Evolutionary conservation across 805 yeast genomes (phyloP).

Genomic region (Metahyphopichia silvanorum): DNA sequence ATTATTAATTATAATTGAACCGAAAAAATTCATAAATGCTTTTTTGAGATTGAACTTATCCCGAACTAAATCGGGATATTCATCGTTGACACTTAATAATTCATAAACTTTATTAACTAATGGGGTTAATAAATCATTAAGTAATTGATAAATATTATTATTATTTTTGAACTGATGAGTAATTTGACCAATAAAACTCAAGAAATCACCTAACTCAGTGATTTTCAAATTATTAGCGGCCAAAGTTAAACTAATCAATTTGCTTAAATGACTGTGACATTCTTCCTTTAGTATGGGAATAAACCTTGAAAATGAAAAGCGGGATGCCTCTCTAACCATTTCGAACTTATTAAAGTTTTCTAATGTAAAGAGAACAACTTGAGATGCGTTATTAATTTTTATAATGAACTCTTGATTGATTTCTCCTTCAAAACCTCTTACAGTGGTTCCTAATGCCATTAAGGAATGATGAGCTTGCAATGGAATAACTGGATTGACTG

Average conservation of each 20-base stretch:
- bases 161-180: slow-evolving; percentile 72
- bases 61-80: slow-evolving; percentile 58
- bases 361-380: slow-evolving; percentile 78
- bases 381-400: slow-evolving; percentile 62
- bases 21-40: slow-evolving; percentile 65
- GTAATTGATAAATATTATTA: slow-evolving; percentile 64
- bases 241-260: slow-evolving; percentile 62
- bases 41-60: slow-evolving; percentile 67
- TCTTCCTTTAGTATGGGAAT: slow-evolving; percentile 64
- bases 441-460: slow-evolving; percentile 86
- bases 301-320: slow-evolving; percentile 84
- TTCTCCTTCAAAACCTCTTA: slow-evolving; percentile 74
- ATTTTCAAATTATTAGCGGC: slow-evolving; percentile 53
- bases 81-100: slow-evolving; percentile 38
- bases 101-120: slow-evolving; percentile 60
- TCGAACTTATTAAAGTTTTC: slow-evolving; percentile 68
- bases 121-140: slow-evolving; percentile 75
- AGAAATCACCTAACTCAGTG: slow-evolving; percentile 73
- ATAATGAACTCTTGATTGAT: slow-evolving; percentile 37
- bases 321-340: slow-evolving; percentile 75
- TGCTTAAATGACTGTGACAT: slow-evolving; percentile 51
- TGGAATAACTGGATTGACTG: slow-evolving; percentile 42
- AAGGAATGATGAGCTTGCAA: slow-evolving; percentile 83
- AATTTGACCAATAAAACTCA: slow-evolving; percentile 84
- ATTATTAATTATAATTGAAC: slow-evolving; percentile 71